Percentiles rank a stretch among this genome's conserved stretches.
phyloP scores from a whole-genome alignment of 257 asterid genomes.

The Coffea eugenioides region DNA sequence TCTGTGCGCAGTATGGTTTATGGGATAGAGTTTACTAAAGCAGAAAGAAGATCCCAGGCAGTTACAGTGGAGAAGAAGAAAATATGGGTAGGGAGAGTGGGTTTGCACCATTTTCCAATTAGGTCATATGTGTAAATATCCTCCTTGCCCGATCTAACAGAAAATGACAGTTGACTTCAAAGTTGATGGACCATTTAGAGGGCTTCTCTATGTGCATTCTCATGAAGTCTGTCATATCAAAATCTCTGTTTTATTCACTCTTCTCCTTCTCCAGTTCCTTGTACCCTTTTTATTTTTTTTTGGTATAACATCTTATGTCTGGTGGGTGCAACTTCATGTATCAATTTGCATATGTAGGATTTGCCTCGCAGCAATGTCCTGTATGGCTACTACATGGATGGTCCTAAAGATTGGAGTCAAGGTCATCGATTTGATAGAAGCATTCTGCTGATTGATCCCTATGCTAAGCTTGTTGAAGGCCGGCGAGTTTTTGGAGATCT shows the following conservation, averaged over 20 bases:
- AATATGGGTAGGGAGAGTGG: not conserved
- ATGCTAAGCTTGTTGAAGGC: constrained; percentile 91
- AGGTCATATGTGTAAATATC: not conserved
- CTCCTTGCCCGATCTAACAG: not conserved
- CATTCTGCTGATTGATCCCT: constrained; percentile 76
- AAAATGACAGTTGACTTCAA: not conserved
- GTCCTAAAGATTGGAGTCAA: constrained; percentile 78
- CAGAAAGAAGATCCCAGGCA: not conserved
- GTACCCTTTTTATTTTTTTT: not conserved
- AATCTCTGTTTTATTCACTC: not conserved
- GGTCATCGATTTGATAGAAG: constrained; percentile 85
- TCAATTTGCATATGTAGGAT: constrained; percentile 45
- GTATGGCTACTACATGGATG: constrained; percentile 81
- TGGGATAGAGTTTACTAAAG: not conserved
- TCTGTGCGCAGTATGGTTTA: not conserved
- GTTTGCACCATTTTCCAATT: not conserved
- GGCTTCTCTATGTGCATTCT: not conserved
- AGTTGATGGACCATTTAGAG: not conserved
- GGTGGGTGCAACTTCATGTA: constrained; percentile 6
- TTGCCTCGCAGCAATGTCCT: constrained; percentile 65
- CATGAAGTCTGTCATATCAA: not conserved
- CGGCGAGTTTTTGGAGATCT: constrained; percentile 80
- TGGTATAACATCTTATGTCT: not conserved
- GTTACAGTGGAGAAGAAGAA: not conserved
- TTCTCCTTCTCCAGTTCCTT: not conserved